phyloP scores from a whole-genome alignment of 371 early-diverging fungal species.

The Thermomucor indicae-seudaticae region DNA sequence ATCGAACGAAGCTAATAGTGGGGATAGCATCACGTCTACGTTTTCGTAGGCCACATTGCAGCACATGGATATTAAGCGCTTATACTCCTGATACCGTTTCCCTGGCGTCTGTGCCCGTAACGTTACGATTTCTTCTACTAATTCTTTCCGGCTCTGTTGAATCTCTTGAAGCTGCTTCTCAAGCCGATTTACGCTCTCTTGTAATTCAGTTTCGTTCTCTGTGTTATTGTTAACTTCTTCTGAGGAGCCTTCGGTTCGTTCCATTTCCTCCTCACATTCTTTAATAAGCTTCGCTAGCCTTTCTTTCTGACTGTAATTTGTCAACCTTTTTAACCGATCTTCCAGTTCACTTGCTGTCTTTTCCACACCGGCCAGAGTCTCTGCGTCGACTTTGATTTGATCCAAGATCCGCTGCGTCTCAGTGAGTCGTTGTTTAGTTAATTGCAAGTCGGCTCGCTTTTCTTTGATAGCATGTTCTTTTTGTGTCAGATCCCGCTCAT shows the following conservation, averaged over 20 bases:
- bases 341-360: conserved; percentile 4
- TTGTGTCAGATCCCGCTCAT: conserved; percentile 16
- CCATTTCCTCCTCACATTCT: conserved; percentile 3
- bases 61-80: conserved; percentile 42
- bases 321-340: conserved; percentile 8
- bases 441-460: conserved; percentile 17
- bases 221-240: background rate
- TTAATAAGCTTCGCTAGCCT: conserved; percentile 4
- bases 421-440: conserved; percentile 20
- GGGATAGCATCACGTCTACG: conserved; percentile 41
- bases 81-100: conserved; percentile 41
- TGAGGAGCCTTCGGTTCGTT: background rate
- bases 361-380: background rate
- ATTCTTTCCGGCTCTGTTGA: conserved; percentile 13
- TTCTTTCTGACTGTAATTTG: conserved; percentile 12
- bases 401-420: conserved; percentile 10
- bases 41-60: conserved; percentile 45
- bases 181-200: conserved; percentile 1
- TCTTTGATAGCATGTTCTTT: conserved; percentile 27
- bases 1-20: conserved; percentile 38
- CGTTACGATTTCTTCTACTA: conserved; percentile 16
- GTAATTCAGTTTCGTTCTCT: background rate
- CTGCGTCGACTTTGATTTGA: conserved; percentile 7
- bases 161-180: conserved; percentile 1
- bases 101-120: conserved; percentile 23